Conservation (phyloP, 768 basidiomycete species). For the Coprinopsis marcescibilis region DNA sequence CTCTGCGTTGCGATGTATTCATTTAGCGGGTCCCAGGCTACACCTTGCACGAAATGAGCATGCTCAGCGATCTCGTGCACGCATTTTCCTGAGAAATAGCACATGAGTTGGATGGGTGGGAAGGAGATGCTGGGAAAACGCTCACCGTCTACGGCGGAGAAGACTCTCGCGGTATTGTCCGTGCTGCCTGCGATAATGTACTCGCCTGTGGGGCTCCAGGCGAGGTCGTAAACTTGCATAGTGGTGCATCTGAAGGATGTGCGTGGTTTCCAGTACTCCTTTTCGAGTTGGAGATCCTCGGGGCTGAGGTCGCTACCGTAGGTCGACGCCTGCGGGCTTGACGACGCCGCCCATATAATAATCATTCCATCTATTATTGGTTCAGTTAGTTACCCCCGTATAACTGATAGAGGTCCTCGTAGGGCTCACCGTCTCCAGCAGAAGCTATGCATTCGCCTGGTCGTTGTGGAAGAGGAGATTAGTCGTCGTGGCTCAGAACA, state of each 20-base stretch:
- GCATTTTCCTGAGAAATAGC: conserved; percentile 58
- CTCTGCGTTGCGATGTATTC: conserved; percentile 98
- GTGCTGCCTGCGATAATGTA: conserved; percentile 96
- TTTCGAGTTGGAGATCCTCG: conserved; percentile 84
- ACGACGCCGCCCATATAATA: conserved; percentile 88
- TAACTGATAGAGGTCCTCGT: no score
- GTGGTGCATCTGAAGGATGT: conserved; percentile 84
- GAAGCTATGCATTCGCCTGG: conserved; percentile 92
- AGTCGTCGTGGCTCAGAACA: not conserved
- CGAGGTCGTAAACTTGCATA: conserved; percentile 96
- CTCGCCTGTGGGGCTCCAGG: conserved; percentile 95
- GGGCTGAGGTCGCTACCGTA: conserved; percentile 79
- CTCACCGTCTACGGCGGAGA: conserved; percentile 67
- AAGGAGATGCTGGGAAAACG: conserved; percentile 4
- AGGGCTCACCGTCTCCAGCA: conserved; percentile 85
- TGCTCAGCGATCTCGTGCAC: conserved; percentile 91
- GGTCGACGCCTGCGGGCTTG: conserved; percentile 58
- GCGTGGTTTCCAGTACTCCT: conserved; percentile 91
- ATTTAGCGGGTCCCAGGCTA: conserved; percentile 97
- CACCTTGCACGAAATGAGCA: conserved; percentile 95
- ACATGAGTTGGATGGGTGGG: conserved; percentile 8
- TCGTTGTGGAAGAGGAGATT: conserved; percentile 6
- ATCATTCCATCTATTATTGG: conserved; percentile 82
- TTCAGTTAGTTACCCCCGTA: conserved; percentile 74
- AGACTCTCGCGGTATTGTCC: conserved; percentile 89